phyloP scores from a whole-genome alignment of 768 basidiomycete genomes.

The Botryobasidium botryosum region DNA sequence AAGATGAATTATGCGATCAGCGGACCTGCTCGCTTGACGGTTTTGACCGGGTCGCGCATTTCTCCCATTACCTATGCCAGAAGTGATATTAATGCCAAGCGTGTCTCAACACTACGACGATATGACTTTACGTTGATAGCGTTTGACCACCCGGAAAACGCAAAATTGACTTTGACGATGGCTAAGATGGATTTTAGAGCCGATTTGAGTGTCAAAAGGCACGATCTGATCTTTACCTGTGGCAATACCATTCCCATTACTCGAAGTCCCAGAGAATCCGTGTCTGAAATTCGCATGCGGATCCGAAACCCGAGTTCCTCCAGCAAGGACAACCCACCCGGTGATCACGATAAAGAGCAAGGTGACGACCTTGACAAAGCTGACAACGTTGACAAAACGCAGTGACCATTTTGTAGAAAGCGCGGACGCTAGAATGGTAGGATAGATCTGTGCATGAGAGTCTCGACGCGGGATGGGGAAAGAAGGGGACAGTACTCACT shows the following conservation, averaged over 20 bases:
- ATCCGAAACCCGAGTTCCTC: constrained; percentile 1
- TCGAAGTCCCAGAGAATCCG: not conserved
- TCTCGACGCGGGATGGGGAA: not conserved
- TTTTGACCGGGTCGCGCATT: not conserved
- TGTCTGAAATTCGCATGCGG: constrained; percentile 1
- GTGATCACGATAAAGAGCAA: constrained; percentile 9
- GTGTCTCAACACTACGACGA: not conserved
- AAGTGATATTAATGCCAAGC: not conserved
- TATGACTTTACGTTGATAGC: too few relatives aligned
- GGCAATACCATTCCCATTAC: constrained; percentile 3
- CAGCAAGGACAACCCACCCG: constrained; percentile 4
- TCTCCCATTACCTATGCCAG: not conserved
- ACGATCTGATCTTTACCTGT: not conserved
- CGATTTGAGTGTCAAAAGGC: not conserved
- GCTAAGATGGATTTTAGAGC: too few relatives aligned
- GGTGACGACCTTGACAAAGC: constrained; percentile 12
- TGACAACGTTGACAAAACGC: constrained; percentile 11
- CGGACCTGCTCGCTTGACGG: not conserved
- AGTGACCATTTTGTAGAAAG: constrained; percentile 11
- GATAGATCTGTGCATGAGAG: not conserved
- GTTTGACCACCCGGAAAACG: not conserved
- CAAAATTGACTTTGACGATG: not conserved
- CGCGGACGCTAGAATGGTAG: constrained; percentile 1
- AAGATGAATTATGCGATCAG: too few relatives aligned
- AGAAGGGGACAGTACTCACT: not conserved